These are phyloP conservation scores for Macroventuria anomochaeta DNA, from an alignment of 2,329 filamentous ascomycete genomes.

Conservation along the genomic window DNA sequence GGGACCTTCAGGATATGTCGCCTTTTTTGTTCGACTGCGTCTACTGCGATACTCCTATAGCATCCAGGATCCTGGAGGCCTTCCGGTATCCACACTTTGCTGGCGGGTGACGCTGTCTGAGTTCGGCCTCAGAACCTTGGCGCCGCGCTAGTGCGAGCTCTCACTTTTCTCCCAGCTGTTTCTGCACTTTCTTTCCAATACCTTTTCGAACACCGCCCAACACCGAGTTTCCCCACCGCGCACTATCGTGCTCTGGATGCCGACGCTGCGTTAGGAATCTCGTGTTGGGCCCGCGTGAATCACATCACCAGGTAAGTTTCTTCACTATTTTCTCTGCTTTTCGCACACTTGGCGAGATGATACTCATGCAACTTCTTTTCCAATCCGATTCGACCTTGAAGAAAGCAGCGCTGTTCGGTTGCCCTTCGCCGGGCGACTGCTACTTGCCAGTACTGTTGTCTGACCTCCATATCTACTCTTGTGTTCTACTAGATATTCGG, in stretches of 20 bases:
- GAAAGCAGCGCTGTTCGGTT: slow-evolving; percentile 72
- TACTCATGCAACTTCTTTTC: slow-evolving; percentile 83
- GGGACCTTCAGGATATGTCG: neutral
- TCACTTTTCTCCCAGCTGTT: slow-evolving; percentile 31
- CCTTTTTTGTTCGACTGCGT: neutral
- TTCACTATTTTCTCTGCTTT: slow-evolving; percentile 17
- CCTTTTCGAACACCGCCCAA: slow-evolving; percentile 16
- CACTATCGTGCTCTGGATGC: slow-evolving; percentile 8
- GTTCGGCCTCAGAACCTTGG: slow-evolving; percentile 5
- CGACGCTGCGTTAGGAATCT: neutral
- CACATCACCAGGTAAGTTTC: slow-evolving; percentile 26
- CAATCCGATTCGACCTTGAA: slow-evolving; percentile 88
- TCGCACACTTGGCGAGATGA: slow-evolving; percentile 68
- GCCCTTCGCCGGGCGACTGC: slow-evolving; percentile 70
- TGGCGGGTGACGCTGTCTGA: slow-evolving; percentile 5
- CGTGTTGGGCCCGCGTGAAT: slow-evolving; percentile 3
- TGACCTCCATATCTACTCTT: slow-evolving; percentile 58
- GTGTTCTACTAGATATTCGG: neutral
- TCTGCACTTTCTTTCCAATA: slow-evolving; percentile 17
- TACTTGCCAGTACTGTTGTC: slow-evolving; percentile 93
- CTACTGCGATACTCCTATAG: neutral
- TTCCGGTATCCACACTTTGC: slow-evolving; percentile 1
- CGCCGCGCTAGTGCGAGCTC: slow-evolving; percentile 23
- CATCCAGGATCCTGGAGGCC: neutral
- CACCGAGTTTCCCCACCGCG: slow-evolving; percentile 9